Conservation (phyloP, 176 grass and related monocot species). For the Oryza nivara region DNA sequence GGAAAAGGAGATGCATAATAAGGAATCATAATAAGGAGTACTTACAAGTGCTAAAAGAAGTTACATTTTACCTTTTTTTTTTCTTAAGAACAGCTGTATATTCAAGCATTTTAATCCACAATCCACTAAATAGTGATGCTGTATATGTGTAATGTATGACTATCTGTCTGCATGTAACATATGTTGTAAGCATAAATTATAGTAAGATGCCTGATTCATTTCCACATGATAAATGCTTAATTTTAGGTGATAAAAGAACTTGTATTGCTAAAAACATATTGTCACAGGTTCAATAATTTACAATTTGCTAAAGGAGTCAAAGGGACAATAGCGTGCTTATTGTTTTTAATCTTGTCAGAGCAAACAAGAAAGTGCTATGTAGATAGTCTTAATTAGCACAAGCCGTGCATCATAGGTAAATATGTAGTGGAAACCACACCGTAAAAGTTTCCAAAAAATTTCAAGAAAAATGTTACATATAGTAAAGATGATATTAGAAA, state of each 20-base stretch:
- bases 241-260: slow-evolving; percentile 5
- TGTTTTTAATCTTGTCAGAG: slow-evolving; percentile 2
- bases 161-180: slow-evolving; percentile 1
- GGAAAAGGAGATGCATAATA: slow-evolving; percentile 21
- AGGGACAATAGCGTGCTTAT: neutral
- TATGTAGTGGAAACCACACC: too few relatives aligned
- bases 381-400: neutral
- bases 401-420: neutral
- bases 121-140: neutral
- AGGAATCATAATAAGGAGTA: neutral
- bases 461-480: neutral
- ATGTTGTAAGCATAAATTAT: slow-evolving; percentile 3
- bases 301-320: neutral
- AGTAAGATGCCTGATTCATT: slow-evolving; percentile 27
- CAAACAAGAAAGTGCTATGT: slow-evolving; percentile 17
- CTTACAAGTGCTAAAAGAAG: neutral
- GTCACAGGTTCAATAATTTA: neutral
- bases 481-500: neutral
- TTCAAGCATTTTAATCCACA: slow-evolving; percentile 29
- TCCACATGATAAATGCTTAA: slow-evolving; percentile 26
- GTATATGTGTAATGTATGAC: slow-evolving; percentile 11
- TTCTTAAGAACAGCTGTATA: neutral
- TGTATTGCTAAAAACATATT: slow-evolving; percentile 14
- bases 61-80: neutral
- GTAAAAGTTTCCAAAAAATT: neutral